Percentiles rank a stretch among this genome's conserved stretches.
Conservation (phyloP, 2,329 filamentous ascomycete species). For the Akanthomyces uredinophilus region DNA sequence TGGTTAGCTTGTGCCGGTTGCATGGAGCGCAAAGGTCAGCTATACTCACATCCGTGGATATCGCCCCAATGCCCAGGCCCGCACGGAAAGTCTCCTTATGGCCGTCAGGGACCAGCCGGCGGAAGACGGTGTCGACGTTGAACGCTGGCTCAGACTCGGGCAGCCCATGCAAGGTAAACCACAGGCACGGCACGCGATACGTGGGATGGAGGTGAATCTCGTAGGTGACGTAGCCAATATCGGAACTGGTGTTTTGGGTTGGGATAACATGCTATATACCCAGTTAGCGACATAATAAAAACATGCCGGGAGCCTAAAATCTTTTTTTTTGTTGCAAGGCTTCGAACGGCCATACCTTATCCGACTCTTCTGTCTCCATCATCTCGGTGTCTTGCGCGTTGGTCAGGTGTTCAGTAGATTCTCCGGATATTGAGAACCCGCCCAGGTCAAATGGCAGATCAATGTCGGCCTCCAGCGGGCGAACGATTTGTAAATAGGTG, state of each 20-base stretch:
- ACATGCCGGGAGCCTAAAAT: neutral
- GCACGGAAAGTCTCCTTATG: conserved; percentile 55
- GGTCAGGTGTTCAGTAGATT: conserved; percentile 17
- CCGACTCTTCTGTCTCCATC: conserved; percentile 46
- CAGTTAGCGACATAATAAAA: conserved; percentile 19
- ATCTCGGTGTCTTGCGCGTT: conserved; percentile 39
- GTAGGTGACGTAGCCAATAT: conserved; percentile 55
- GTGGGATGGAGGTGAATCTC: conserved; percentile 71
- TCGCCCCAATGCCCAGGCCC: conserved; percentile 61
- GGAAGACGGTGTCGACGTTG: conserved; percentile 65
- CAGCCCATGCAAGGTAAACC: conserved; percentile 62
- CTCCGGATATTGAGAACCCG: conserved; percentile 39
- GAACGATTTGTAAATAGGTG: conserved; percentile 53
- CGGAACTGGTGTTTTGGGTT: conserved; percentile 26
- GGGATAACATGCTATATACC: conserved; percentile 36
- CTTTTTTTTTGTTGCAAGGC: neutral
- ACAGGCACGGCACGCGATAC: conserved; percentile 70
- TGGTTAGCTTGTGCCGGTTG: neutral
- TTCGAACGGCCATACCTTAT: conserved; percentile 38
- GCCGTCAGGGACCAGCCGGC: conserved; percentile 61
- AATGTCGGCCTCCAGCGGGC: conserved; percentile 44
- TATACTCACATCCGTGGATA: conserved; percentile 68
- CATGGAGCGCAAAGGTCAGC: neutral
- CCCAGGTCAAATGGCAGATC: conserved; percentile 44
- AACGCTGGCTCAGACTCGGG: conserved; percentile 51